phyloP scores from a whole-genome alignment of 1,284 basidiomycete genomes.

The Leccinum laetum region DNA sequence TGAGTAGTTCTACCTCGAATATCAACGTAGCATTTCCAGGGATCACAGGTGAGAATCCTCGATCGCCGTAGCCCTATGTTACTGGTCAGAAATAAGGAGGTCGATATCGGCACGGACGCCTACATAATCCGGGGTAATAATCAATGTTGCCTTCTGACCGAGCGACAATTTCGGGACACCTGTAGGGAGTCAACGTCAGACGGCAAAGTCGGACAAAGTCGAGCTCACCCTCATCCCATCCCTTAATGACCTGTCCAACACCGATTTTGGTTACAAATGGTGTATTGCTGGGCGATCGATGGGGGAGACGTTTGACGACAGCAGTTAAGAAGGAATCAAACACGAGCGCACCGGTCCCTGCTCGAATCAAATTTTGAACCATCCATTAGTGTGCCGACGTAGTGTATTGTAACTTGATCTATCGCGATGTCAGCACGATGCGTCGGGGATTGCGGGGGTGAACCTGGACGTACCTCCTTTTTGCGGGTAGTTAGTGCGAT shows the following conservation, averaged over 20 bases:
- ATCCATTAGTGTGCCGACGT: constrained; percentile 64
- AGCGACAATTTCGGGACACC: constrained; percentile 77
- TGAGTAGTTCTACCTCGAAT: constrained; percentile 81
- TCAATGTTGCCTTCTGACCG: constrained; percentile 76
- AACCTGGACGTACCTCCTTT: constrained; percentile 41
- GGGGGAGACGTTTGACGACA: constrained; percentile 9
- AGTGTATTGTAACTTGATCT: constrained; percentile 69
- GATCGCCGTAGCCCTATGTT: constrained; percentile 62
- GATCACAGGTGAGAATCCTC: constrained; percentile 82
- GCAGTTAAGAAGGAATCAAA: background rate
- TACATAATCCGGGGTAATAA: constrained; percentile 68
- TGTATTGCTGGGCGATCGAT: constrained; percentile 37
- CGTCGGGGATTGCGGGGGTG: background rate
- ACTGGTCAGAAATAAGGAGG: constrained; percentile 2
- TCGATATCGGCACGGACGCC: constrained; percentile 28
- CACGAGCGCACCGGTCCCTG: constrained; percentile 55
- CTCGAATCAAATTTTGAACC: constrained; percentile 74
- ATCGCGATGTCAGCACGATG: constrained; percentile 19
- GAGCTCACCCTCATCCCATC: constrained; percentile 86
- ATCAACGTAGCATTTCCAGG: constrained; percentile 75
- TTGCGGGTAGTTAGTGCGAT: constrained; percentile 46
- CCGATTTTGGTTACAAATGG: constrained; percentile 82
- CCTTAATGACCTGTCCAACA: constrained; percentile 80
- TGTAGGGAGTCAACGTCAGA: constrained; percentile 30
- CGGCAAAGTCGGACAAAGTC: background rate